These are phyloP conservation scores for Chalciporus chontae DNA, from an alignment of 768 basidiomycete species.

Conservation along the genomic window DNA sequence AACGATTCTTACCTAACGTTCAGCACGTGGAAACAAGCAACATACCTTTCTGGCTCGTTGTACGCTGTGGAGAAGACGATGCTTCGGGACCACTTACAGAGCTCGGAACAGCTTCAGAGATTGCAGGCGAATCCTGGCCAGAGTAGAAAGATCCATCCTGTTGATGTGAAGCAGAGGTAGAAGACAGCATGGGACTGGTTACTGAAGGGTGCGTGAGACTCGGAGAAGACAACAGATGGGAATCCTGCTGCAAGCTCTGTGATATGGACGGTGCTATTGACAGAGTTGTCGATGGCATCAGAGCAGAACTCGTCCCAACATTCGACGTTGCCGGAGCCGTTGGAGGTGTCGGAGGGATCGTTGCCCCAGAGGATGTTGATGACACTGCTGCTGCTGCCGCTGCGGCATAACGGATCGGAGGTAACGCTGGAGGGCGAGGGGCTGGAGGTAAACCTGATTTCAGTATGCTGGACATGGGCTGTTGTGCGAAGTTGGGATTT, in stretches of 20 bases:
- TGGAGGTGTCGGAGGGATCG: conserved; percentile 37
- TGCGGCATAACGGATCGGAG: conserved; percentile 88
- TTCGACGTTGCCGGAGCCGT: conserved; percentile 40
- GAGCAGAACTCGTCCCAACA: conserved; percentile 27
- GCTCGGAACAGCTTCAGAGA: conserved; percentile 60
- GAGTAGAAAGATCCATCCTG: conserved; percentile 69
- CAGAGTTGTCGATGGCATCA: conserved; percentile 38
- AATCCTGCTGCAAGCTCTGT: conserved; percentile 32
- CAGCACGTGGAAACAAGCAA: conserved; percentile 13
- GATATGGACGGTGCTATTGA: conserved; percentile 36
- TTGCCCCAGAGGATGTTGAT: conserved; percentile 31
- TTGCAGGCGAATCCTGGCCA: conserved; percentile 65
- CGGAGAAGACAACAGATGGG: conserved; percentile 58
- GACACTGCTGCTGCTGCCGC: conserved; percentile 62
- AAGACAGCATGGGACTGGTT: conserved; percentile 79
- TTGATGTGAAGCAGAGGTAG: conserved; percentile 59
- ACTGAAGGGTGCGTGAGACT: conserved; percentile 84
- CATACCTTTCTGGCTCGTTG: conserved; percentile 48
- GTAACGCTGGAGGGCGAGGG: conserved; percentile 52
- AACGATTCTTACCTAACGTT: conserved; percentile 18
- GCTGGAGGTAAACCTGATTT: conserved; percentile 67
- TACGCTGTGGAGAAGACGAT: conserved; percentile 59
- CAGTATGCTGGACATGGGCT: conserved; percentile 72
- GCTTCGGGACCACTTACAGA: conserved; percentile 46
- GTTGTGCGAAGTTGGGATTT: conserved; percentile 76